Percentiles rank a stretch among this genome's conserved stretches.
Conservation (phyloP, 106 monocot genomes). For the Platanthera guangdongensis region DNA sequence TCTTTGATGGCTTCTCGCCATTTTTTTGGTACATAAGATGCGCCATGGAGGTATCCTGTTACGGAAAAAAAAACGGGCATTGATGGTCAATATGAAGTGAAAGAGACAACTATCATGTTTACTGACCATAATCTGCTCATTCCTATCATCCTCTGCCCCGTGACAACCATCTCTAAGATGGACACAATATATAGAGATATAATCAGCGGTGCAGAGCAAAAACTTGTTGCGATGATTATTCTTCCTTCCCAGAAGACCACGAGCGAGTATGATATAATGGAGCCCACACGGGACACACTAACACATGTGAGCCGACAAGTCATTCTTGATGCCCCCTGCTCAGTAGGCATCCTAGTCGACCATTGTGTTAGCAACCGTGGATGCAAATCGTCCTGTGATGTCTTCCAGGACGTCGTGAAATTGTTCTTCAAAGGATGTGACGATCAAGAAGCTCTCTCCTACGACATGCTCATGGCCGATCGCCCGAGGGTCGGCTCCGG, state of each 20-base stretch:
- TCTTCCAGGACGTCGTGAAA: too few species aligned
- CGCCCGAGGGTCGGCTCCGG: too few species aligned
- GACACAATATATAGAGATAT: conserved; percentile 35
- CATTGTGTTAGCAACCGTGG: too few species aligned
- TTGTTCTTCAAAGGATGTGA: too few species aligned
- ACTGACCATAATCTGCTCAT: conserved; percentile 12
- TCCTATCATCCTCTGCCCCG: conserved; percentile 16
- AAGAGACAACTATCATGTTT: conserved; percentile 18
- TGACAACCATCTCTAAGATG: conserved; percentile 29
- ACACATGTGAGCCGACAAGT: conserved; percentile 21
- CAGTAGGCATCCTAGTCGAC: conserved; percentile 24
- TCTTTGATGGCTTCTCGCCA: conserved; percentile 24
- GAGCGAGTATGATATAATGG: conserved; percentile 20
- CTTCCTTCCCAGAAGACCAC: conserved; percentile 46
- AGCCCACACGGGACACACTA: conserved; percentile 14
- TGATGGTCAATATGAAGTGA: conserved; percentile 9
- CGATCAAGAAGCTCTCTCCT: too few species aligned
- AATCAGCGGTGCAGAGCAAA: conserved; percentile 21
- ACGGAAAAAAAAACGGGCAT: conserved; percentile 13
- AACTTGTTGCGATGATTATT: conserved; percentile 25
- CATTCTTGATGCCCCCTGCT: conserved; percentile 29
- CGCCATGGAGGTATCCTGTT: conserved; percentile 14
- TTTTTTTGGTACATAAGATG: conserved; percentile 22
- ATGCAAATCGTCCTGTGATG: too few species aligned
- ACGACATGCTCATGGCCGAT: too few species aligned